phyloP scores from a whole-genome alignment of 305 asterid species.

The Fraxinus paxiana region DNA sequence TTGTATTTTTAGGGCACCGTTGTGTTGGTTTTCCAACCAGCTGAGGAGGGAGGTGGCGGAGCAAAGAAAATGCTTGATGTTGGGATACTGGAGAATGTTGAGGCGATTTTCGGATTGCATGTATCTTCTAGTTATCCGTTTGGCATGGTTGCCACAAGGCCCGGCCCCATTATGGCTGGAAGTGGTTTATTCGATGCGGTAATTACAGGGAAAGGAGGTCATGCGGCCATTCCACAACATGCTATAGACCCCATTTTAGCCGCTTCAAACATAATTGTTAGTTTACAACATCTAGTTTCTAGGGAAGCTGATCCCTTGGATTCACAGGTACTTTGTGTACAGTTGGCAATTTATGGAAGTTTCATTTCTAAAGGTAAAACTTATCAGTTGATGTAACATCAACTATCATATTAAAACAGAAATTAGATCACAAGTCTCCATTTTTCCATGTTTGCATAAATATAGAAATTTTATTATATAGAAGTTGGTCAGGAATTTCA shows the following conservation, averaged over 20 bases:
- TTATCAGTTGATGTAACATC: neutral
- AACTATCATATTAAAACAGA: neutral
- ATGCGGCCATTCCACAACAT: slow-evolving; percentile 66
- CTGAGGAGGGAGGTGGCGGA: slow-evolving; percentile 72
- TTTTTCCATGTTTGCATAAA: neutral
- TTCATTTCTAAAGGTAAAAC: neutral
- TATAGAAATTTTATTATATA: neutral
- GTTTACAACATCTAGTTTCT: slow-evolving; percentile 64
- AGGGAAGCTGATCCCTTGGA: slow-evolving; percentile 74
- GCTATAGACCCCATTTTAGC: slow-evolving; percentile 62
- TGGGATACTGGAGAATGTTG: slow-evolving; percentile 46
- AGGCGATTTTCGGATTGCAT: slow-evolving; percentile 64
- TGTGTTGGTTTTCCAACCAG: slow-evolving; percentile 67
- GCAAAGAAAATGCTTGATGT: slow-evolving; percentile 59
- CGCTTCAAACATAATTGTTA: slow-evolving; percentile 48
- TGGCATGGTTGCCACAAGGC: slow-evolving; percentile 37
- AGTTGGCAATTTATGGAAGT: neutral
- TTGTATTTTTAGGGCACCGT: slow-evolving; percentile 51
- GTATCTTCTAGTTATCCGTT: slow-evolving; percentile 31
- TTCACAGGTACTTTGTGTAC: slow-evolving; percentile 42
- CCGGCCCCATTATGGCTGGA: slow-evolving; percentile 56
- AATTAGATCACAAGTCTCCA: neutral
- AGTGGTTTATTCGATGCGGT: slow-evolving; percentile 57
- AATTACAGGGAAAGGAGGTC: slow-evolving; percentile 68
- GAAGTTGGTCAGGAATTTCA: neutral